These are phyloP conservation scores for Fusarium sp. DNA, from an alignment of 2,329 filamentous ascomycete genomes.

Conservation along the genomic window DNA sequence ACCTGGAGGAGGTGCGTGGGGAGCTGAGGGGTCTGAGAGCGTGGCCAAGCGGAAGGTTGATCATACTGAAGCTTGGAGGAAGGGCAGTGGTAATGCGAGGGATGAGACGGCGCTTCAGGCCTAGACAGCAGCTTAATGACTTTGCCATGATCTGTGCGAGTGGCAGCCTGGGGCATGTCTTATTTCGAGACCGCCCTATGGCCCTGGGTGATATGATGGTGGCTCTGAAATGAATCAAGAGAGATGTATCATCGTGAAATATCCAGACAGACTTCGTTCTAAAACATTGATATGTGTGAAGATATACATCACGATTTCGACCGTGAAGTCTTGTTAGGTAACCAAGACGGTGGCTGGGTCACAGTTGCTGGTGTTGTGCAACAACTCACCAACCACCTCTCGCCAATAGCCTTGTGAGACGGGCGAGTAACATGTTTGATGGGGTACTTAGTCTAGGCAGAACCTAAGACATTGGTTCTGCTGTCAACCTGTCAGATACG, in stretches of 20 bases:
- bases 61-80: constrained; percentile 65
- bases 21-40: constrained; percentile 69
- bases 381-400: not conserved
- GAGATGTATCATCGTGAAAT: constrained; percentile 8
- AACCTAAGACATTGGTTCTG: no score
- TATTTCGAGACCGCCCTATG: not conserved
- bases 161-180: constrained; percentile 8
- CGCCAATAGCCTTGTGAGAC: no score
- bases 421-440: no score
- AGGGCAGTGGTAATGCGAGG: constrained; percentile 68
- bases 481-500: no score
- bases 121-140: constrained; percentile 45
- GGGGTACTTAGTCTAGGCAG: no score
- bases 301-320: not conserved
- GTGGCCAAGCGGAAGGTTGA: constrained; percentile 66
- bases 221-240: not conserved
- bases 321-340: not conserved
- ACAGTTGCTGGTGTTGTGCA: not conserved
- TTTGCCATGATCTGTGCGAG: not conserved
- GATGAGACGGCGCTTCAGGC: constrained; percentile 72
- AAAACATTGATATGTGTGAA: not conserved
- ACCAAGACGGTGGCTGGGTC: not conserved
- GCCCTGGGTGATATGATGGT: not conserved
- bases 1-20: constrained; percentile 85
- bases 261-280: not conserved